These are phyloP conservation scores for Neofusicoccum cordaticola DNA, from an alignment of 2,329 filamentous ascomycete species.

Conservation along the genomic window DNA sequence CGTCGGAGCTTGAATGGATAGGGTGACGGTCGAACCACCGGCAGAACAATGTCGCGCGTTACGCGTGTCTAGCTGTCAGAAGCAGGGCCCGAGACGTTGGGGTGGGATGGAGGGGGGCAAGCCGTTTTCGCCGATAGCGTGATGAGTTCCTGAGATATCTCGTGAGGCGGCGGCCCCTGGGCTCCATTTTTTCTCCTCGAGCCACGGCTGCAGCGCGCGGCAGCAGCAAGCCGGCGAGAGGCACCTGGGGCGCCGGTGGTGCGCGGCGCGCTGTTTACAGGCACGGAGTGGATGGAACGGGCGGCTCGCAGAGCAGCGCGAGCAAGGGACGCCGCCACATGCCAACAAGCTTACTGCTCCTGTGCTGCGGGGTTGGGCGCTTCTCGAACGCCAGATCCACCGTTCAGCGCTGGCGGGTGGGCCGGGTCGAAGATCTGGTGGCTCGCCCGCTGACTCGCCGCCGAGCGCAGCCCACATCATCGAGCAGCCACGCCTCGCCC, in stretches of 20 bases:
- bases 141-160: constrained; percentile 5
- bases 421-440: constrained; percentile 1
- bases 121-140: constrained; percentile 2
- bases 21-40: constrained; percentile 9
- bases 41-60: background rate
- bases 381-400: background rate
- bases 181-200: background rate
- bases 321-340: background rate
- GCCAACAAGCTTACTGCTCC: background rate
- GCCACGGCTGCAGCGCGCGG: background rate
- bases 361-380: background rate
- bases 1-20: background rate
- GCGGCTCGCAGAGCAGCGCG: background rate
- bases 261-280: background rate
- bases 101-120: background rate
- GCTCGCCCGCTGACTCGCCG: constrained; percentile 7
- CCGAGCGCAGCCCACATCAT: background rate
- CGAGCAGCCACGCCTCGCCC: background rate
- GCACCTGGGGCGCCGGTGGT: background rate
- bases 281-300: background rate
- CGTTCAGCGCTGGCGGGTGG: background rate
- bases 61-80: background rate
- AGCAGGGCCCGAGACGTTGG: background rate
- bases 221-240: background rate
- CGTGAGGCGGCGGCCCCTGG: background rate